Conservation (phyloP, 495 filamentous ascomycete species). For the Hyaloscypha bicolor region DNA sequence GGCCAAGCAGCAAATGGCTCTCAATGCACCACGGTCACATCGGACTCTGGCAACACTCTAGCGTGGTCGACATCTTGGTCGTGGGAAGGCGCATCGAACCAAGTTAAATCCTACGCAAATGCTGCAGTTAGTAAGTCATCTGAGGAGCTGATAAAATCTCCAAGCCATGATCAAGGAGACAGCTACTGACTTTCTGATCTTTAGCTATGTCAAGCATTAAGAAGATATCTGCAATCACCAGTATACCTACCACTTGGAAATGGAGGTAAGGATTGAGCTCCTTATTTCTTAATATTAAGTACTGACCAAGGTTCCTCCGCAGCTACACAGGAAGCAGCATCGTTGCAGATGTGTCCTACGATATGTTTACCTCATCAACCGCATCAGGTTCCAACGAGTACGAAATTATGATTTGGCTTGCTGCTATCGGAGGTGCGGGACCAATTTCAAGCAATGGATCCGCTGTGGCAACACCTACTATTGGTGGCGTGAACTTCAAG, state of each 20-base stretch:
- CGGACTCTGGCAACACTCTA: slow-evolving; percentile 46
- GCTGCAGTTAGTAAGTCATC: slow-evolving; percentile 35
- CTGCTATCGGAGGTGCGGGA: slow-evolving; percentile 60
- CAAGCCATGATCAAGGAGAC: background rate
- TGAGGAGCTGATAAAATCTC: background rate
- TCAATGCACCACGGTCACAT: slow-evolving; percentile 60
- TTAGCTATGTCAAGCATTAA: slow-evolving; percentile 43
- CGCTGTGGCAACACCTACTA: slow-evolving; percentile 52
- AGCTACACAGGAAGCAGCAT: slow-evolving; percentile 58
- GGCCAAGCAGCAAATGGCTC: slow-evolving; percentile 51
- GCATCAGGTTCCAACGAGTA: slow-evolving; percentile 51
- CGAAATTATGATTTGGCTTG: slow-evolving; percentile 77
- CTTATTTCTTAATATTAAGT: background rate
- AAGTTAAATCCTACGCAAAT: slow-evolving; percentile 66
- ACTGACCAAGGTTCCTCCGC: background rate
- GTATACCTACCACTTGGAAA: slow-evolving; percentile 53
- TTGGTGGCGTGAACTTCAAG: slow-evolving; percentile 54
- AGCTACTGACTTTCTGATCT: background rate
- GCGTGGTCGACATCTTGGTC: slow-evolving; percentile 61
- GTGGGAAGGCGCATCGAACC: slow-evolving; percentile 52
- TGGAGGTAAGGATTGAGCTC: slow-evolving; percentile 46
- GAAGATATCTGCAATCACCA: slow-evolving; percentile 50
- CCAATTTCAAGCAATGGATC: slow-evolving; percentile 62
- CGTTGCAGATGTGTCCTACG: slow-evolving; percentile 67
- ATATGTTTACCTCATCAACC: slow-evolving; percentile 59